Evolutionary conservation across 2,329 filamentous ascomycete species (phyloP).

Genomic region (Aspergillus fructus): DNA sequence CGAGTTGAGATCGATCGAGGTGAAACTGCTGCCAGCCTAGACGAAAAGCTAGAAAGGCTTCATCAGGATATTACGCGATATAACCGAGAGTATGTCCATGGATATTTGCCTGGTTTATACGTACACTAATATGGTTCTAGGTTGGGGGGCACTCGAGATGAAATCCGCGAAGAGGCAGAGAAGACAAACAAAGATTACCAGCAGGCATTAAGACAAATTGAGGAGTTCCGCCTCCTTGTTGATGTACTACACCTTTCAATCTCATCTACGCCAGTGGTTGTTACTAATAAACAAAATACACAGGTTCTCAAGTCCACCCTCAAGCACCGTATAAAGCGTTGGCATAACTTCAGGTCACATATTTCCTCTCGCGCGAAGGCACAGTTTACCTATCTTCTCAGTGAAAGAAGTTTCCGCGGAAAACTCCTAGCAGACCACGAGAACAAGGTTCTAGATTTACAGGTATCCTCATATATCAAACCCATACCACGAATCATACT

Average conservation of each 20-base stretch:
- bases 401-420: constrained; percentile 85
- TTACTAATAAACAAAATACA: constrained; percentile 1
- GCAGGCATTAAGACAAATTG: constrained; percentile 38
- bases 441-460: constrained; percentile 71
- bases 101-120: not conserved
- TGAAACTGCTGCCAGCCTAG: constrained; percentile 59
- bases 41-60: constrained; percentile 52
- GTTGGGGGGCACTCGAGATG: constrained; percentile 63
- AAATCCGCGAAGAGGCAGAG: constrained; percentile 56
- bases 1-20: constrained; percentile 64
- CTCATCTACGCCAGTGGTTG: not conserved
- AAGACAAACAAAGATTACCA: constrained; percentile 38
- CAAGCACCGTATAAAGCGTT: constrained; percentile 68
- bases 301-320: constrained; percentile 62
- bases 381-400: constrained; percentile 84
- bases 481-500: not conserved
- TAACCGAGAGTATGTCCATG: constrained; percentile 46
- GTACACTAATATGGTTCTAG: constrained; percentile 33
- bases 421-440: constrained; percentile 75
- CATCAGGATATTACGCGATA: constrained; percentile 59
- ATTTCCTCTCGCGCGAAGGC: constrained; percentile 85
- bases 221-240: constrained; percentile 36
- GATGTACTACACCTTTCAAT: constrained; percentile 32
- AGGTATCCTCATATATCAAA: constrained; percentile 48
- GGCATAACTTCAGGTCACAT: constrained; percentile 75